Conservation (phyloP, 2,329 filamentous ascomycete species). For the Pseudogymnoascus sp. region DNA sequence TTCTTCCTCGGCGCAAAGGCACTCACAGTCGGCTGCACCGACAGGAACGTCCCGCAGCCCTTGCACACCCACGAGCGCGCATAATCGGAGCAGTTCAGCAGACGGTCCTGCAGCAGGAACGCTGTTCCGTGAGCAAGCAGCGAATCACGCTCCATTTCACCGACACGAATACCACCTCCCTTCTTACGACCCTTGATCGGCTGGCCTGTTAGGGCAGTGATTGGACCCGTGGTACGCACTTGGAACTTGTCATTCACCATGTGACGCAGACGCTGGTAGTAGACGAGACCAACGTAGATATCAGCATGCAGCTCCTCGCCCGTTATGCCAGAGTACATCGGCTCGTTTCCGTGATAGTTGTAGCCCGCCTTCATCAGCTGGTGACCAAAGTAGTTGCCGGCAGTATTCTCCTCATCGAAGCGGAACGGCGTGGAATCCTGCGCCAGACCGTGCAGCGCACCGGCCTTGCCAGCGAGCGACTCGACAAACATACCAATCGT, state of each 20-base stretch:
- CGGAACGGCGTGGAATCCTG: slow-evolving; percentile 94
- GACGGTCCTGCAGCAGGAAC: slow-evolving; percentile 86
- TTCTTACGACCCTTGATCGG: slow-evolving; percentile 95
- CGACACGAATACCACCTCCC: slow-evolving; percentile 96
- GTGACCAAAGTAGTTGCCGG: slow-evolving; percentile 89
- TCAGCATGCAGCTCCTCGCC: slow-evolving; percentile 89
- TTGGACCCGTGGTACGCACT: slow-evolving; percentile 88
- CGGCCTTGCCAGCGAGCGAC: slow-evolving; percentile 89
- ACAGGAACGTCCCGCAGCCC: slow-evolving; percentile 81
- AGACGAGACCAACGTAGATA: slow-evolving; percentile 94
- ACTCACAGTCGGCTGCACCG: slow-evolving; percentile 70
- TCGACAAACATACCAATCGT: slow-evolving; percentile 99
- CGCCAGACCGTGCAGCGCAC: slow-evolving; percentile 86
- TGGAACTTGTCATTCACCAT: slow-evolving; percentile 99
- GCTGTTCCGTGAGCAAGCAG: slow-evolving; percentile 91
- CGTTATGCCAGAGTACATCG: slow-evolving; percentile 96
- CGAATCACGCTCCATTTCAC: slow-evolving; percentile 97
- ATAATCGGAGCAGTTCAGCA: slow-evolving; percentile 97
- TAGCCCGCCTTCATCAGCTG: slow-evolving; percentile 92
- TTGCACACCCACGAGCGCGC: slow-evolving; percentile 83
- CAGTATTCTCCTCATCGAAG: slow-evolving; percentile 86
- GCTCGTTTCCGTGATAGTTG: slow-evolving; percentile 97
- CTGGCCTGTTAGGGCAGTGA: slow-evolving; percentile 84
- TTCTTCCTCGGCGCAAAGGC: slow-evolving; percentile 56
- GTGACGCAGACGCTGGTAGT: slow-evolving; percentile 95